Conservation (phyloP, 176 grass and related monocot genomes). For the Triticum dicoccoides region DNA sequence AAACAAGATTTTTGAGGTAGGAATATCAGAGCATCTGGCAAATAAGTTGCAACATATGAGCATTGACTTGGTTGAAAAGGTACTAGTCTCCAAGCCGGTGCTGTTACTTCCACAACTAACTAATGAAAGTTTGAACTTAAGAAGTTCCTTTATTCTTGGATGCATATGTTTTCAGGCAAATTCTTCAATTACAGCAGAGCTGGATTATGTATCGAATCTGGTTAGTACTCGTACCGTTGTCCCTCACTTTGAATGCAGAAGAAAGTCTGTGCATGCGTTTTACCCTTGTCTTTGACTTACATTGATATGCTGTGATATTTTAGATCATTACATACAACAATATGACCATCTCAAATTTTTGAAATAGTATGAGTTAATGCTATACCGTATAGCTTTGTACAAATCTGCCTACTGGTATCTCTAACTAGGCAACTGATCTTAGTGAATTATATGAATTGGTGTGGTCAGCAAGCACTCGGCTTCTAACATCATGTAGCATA, state of each 20-base stretch:
- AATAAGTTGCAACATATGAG: conserved; percentile 72
- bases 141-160: neutral
- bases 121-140: conserved; percentile 27
- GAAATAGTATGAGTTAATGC: neutral
- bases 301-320: neutral
- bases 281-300: neutral
- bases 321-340: neutral
- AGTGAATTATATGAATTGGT: conserved; percentile 6
- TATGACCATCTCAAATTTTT: neutral
- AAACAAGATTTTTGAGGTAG: conserved; percentile 96
- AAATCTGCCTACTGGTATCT: conserved; percentile 7
- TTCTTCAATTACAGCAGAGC: conserved; percentile 78
- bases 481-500: neutral
- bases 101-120: conserved; percentile 5
- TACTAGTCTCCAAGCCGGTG: conserved; percentile 15
- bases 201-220: conserved; percentile 93
- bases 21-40: conserved; percentile 83
- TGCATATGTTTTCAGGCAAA: conserved; percentile 66
- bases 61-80: conserved; percentile 76
- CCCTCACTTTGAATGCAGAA: neutral
- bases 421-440: neutral
- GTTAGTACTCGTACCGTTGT: conserved; percentile 38
- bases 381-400: neutral
- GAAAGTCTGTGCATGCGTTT: neutral
- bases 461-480: neutral